phyloP scores from a whole-genome alignment of 768 basidiomycete genomes.

The Lactarius indigo region DNA sequence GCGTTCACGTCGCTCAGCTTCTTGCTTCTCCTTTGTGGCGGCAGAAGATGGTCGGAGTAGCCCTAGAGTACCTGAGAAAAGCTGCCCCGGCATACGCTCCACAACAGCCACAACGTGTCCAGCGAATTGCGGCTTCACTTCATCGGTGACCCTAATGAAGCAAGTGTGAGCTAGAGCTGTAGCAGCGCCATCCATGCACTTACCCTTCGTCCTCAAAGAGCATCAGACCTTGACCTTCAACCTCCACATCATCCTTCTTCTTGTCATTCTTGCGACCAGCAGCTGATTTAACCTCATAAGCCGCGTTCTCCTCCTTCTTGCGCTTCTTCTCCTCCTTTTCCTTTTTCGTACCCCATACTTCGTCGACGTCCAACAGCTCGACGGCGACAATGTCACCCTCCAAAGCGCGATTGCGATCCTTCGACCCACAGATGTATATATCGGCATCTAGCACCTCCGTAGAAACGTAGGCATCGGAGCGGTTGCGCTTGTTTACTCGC shows the following conservation, averaged over 20 bases:
- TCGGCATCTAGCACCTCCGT: slow-evolving; percentile 98
- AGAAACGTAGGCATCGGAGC: slow-evolving; percentile 97
- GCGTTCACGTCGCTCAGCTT: slow-evolving; percentile 94
- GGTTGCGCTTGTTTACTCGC: slow-evolving; percentile 96
- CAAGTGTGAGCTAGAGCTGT: slow-evolving; percentile 18
- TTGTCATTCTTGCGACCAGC: slow-evolving; percentile 91
- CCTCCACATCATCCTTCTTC: slow-evolving; percentile 99
- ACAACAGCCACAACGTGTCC: slow-evolving; percentile 99
- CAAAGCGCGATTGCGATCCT: slow-evolving; percentile 96
- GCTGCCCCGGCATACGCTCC: slow-evolving; percentile 97
- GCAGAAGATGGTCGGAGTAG: slow-evolving; percentile 93
- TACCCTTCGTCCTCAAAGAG: slow-evolving; percentile 97
- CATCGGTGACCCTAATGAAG: slow-evolving; percentile 80
- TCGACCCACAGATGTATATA: slow-evolving; percentile 98
- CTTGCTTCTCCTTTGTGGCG: slow-evolving; percentile 98
- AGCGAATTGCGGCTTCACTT: slow-evolving; percentile 96
- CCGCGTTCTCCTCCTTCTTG: slow-evolving; percentile 98
- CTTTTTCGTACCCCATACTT: slow-evolving; percentile 98
- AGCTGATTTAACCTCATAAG: slow-evolving; percentile 78
- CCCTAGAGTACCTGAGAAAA: slow-evolving; percentile 96
- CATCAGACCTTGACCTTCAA: slow-evolving; percentile 96
- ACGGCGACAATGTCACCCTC: slow-evolving; percentile 99
- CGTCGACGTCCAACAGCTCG: slow-evolving; percentile 95
- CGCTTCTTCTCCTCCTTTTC: slow-evolving; percentile 99
- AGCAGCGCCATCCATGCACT: slow-evolving; percentile 28